A percentile compares a stretch with the other conserved stretches of the same genome.
Evolutionary conservation across 345 rosid species (phyloP).

Genomic region (Eucalyptus fibrosa): DNA sequence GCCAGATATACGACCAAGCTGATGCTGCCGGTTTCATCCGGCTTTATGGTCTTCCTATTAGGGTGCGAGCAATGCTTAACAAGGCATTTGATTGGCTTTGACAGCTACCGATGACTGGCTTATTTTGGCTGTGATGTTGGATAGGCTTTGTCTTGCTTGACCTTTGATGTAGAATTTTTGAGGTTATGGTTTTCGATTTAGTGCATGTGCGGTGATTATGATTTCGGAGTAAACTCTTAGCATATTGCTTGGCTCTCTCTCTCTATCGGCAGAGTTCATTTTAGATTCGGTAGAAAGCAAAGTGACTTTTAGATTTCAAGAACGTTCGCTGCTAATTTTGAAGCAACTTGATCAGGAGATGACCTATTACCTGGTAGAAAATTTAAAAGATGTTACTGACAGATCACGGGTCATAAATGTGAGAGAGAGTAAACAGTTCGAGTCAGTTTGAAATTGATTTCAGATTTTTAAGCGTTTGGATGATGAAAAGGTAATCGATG

Average conservation of each 20-base stretch:
- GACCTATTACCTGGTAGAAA: background rate
- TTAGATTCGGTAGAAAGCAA: background rate
- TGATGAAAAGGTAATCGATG: background rate
- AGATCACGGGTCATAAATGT: background rate
- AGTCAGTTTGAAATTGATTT: background rate
- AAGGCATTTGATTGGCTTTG: constrained; percentile 11
- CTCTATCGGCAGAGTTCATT: background rate
- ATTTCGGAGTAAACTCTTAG: background rate
- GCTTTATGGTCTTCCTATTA: constrained; percentile 76
- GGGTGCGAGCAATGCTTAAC: constrained; percentile 76
- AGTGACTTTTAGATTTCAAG: background rate
- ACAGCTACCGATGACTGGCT: background rate
- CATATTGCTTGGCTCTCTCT: background rate
- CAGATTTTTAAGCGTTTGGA: background rate
- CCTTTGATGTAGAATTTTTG: background rate
- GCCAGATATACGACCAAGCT: constrained; percentile 76
- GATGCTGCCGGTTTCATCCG: constrained; percentile 86
- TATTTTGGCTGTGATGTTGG: background rate
- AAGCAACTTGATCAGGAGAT: background rate
- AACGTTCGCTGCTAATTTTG: background rate
- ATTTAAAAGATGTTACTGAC: background rate
- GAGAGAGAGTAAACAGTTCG: background rate
- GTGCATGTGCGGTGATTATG: background rate
- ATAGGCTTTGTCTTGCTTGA: background rate
- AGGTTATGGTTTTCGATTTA: background rate